These are phyloP conservation scores for Phytopythium chamaehyphon DNA, from an alignment of 352 stramenopile genomes.

Conservation along the genomic window DNA sequence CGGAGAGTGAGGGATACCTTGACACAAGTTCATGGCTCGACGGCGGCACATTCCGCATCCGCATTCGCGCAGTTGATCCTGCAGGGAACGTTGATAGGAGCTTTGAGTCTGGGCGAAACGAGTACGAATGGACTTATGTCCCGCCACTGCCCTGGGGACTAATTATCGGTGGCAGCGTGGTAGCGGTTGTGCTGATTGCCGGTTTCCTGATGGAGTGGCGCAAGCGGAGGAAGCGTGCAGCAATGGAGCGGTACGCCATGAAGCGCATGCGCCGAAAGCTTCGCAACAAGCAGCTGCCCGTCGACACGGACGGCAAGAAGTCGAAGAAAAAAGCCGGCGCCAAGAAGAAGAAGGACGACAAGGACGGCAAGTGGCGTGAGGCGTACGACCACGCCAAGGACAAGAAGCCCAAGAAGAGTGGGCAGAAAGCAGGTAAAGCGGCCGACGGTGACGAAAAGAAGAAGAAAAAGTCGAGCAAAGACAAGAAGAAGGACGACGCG, in stretches of 20 bases:
- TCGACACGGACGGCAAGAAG: conserved; percentile 66
- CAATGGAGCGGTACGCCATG: conserved; percentile 93
- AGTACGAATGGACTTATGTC: conserved; percentile 92
- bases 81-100: conserved; percentile 90
- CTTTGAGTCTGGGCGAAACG: conserved; percentile 84
- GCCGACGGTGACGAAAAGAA: conserved; percentile 23
- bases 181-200: conserved; percentile 71
- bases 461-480: conserved; percentile 25
- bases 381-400: conserved; percentile 69
- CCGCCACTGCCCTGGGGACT: conserved; percentile 87
- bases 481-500: conserved; percentile 30
- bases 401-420: conserved; percentile 46
- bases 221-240: conserved; percentile 85
- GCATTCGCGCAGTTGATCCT: conserved; percentile 85
- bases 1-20: conserved; percentile 56
- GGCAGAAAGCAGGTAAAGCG: conserved; percentile 33
- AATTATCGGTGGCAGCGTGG: conserved; percentile 78
- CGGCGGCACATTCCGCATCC: conserved; percentile 89
- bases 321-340: conserved; percentile 44
- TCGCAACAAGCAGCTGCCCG: conserved; percentile 82
- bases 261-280: conserved; percentile 93
- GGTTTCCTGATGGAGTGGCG: conserved; percentile 90
- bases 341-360: conserved; percentile 18
- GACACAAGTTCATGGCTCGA: conserved; percentile 51
- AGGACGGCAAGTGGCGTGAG: conserved; percentile 71